Evolutionary conservation across 148 eudicot genomes (phyloP).

Genomic region (Heliosperma pusillum): DNA sequence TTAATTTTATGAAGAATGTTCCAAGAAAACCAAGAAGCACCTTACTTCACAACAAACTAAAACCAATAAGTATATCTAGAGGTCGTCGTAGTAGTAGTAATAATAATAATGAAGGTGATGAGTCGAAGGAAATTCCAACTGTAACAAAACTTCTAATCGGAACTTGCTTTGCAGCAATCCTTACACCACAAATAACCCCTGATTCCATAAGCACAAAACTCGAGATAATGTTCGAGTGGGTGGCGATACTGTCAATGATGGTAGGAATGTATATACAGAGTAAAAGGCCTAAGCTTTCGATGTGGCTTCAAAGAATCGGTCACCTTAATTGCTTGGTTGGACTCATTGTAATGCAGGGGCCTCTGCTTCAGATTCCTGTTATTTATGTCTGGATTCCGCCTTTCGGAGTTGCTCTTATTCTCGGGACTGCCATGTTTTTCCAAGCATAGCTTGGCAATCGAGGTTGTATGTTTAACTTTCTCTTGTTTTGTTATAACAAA

Average conservation of each 20-base stretch:
- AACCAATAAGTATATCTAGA: no score
- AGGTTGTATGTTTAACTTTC: no score
- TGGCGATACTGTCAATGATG: not conserved
- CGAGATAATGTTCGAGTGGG: not conserved
- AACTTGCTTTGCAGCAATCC: not conserved
- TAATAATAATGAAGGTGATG: not conserved
- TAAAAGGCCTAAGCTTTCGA: not conserved
- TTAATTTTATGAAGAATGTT: no score
- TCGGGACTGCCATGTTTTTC: no score
- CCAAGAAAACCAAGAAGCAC: no score
- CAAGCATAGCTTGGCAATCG: no score
- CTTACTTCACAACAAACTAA: no score
- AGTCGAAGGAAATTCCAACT: not conserved
- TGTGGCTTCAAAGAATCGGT: not conserved
- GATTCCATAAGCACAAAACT: not conserved
- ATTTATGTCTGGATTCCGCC: no score
- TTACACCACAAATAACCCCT: not conserved
- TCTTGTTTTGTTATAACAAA: no score
- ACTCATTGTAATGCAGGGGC: no score
- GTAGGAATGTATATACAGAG: not conserved
- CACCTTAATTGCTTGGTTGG: conserved; percentile 4
- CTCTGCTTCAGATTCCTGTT: no score
- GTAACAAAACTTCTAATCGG: not conserved
- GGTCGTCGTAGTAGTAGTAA: not conserved
- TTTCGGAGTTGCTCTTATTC: no score